These are phyloP conservation scores for Ascochyta lentis DNA, from an alignment of 2,329 filamentous ascomycete genomes.

Conservation along the genomic window DNA sequence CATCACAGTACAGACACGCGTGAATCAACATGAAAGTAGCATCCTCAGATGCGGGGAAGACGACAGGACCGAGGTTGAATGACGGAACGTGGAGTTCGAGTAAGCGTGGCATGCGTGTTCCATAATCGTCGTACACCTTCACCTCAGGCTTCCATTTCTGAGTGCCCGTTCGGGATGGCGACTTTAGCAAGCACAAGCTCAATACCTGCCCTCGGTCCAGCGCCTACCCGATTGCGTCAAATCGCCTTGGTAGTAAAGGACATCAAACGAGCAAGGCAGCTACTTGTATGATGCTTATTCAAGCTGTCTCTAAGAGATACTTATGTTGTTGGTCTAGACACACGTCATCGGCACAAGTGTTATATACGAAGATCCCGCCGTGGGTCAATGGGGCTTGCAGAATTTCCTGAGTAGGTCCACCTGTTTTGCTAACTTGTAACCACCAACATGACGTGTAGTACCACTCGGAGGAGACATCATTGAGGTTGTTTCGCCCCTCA, in stretches of 20 bases:
- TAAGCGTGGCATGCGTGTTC: neutral
- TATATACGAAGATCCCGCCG: slow-evolving; percentile 48
- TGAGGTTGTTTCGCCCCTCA: slow-evolving; percentile 52
- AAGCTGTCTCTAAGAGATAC: neutral
- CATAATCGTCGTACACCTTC: too few relatives aligned
- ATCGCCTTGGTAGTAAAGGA: slow-evolving; percentile 44
- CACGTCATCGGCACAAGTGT: slow-evolving; percentile 51
- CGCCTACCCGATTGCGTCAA: slow-evolving; percentile 45
- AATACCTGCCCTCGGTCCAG: slow-evolving; percentile 1
- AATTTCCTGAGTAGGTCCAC: slow-evolving; percentile 48
- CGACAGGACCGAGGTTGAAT: slow-evolving; percentile 7
- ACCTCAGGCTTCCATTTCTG: neutral
- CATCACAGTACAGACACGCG: too few relatives aligned
- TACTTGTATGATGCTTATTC: slow-evolving; percentile 29
- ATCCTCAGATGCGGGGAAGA: slow-evolving; percentile 9
- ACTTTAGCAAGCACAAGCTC: neutral
- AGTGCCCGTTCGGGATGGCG: neutral
- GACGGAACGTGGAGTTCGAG: neutral
- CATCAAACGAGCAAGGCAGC: slow-evolving; percentile 32
- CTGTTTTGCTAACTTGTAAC: neutral
- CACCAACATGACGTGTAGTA: slow-evolving; percentile 33
- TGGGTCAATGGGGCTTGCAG: slow-evolving; percentile 50
- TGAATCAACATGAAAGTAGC: neutral
- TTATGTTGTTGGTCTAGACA: slow-evolving; percentile 27
- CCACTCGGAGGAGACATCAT: slow-evolving; percentile 54